A percentile compares a stretch with the other conserved stretches of the same genome.
phyloP scores from a whole-genome alignment of 768 basidiomycete species.

The Hygrocybe punicea region DNA sequence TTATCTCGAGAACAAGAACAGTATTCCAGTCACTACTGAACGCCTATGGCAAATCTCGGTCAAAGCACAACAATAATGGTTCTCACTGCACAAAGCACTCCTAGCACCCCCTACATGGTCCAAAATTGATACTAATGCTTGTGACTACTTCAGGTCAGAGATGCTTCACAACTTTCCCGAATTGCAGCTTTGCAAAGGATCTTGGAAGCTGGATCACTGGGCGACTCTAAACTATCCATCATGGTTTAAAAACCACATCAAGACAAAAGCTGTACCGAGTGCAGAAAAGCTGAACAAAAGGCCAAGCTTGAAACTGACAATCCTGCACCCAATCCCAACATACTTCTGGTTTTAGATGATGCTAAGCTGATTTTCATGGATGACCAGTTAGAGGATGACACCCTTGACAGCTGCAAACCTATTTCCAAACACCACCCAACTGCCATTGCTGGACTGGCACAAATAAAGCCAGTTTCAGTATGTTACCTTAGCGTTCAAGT shows the following conservation, averaged over 20 bases:
- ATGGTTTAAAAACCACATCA: slow-evolving; percentile 9
- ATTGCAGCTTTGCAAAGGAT: slow-evolving; percentile 11
- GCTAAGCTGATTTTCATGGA: background rate
- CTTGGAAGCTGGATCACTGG: slow-evolving; percentile 17
- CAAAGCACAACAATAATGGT: slow-evolving; percentile 6
- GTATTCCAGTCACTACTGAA: too few relatives aligned
- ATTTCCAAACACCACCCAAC: too few relatives aligned
- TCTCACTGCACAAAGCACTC: background rate
- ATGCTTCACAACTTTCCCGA: slow-evolving; percentile 15
- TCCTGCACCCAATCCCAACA: background rate
- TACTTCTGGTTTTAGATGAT: background rate
- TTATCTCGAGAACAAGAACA: too few relatives aligned
- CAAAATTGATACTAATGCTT: too few relatives aligned
- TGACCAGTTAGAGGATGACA: background rate
- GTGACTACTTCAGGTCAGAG: too few relatives aligned
- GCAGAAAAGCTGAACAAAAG: background rate
- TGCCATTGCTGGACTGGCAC: too few relatives aligned
- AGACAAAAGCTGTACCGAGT: background rate
- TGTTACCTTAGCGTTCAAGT: too few relatives aligned
- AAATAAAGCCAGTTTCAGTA: too few relatives aligned
- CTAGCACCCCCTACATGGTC: too few relatives aligned
- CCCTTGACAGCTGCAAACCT: background rate
- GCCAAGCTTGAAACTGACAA: background rate
- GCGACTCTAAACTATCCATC: slow-evolving; percentile 7
- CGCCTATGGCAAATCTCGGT: slow-evolving; percentile 6